Base-by-base conservation (phyloP, 495 filamentous ascomycete genomes). In the Peziza echinospora region DNA sequence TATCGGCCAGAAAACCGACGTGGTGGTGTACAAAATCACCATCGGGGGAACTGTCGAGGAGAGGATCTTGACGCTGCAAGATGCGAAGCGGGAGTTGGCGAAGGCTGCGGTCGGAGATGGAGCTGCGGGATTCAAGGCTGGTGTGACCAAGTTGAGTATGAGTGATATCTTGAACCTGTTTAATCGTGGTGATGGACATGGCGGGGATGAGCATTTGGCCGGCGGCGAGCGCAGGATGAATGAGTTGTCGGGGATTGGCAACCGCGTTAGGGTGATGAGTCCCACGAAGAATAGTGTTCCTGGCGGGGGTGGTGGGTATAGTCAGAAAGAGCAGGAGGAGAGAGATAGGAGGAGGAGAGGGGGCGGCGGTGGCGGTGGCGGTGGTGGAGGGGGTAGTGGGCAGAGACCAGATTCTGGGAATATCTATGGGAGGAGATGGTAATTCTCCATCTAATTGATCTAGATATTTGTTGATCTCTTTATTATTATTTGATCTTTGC, bases 161-260 rank as follows among this genome's bases (percentile, higher is more conserved):
- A 78, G 83, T 55, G 89, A 97, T 66, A 93, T 97, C 55, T 64
- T 97, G 65, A 73, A 78, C 3, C 66, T 97, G 44, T 97, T 97
- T 59, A 75, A 74, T 49, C 76, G 79, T 26, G 82, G 89, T 63
- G 77, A 77, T 0, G 77, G 80, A 41, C 52, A 55, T 48, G 54
- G 49, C 1, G n/a, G 22, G 5, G n/a, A 37, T 7, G 40, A 40
- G 19, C 47, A 44, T 26, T 43, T 57, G 11, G 53, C 50, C n/a
- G 48, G 24, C 24, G 41, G 0, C 41, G 34, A 43, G 44, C 24
- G 22, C 41, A 54, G 25, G 43, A 24, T 13, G 51, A 51, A 24
- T 48, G 47, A 16, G 53, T 52, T 13, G 44, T 47, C 1, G 53
- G 53, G 1, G 46, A 56, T 47, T 55, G 48, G 11, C 48, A 52